Evolutionary conservation across 768 basidiomycete genomes (phyloP).

Genomic region (Cubamyces sp.): DNA sequence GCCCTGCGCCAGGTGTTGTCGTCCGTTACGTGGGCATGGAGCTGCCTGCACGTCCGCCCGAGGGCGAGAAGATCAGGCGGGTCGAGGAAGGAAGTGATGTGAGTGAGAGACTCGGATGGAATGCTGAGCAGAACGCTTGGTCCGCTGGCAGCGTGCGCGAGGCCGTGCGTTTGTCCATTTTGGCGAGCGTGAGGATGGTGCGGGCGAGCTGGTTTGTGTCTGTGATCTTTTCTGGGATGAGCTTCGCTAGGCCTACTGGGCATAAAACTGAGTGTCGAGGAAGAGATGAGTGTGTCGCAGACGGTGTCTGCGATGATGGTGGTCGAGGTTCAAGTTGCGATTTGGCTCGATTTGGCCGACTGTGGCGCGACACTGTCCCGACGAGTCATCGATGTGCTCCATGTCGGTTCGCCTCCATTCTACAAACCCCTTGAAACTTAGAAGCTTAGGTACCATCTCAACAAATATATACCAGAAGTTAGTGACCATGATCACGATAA

Average conservation of each 20-base stretch:
- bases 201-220: slow-evolving; percentile 37
- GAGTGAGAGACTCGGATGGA: slow-evolving; percentile 74
- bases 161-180: slow-evolving; percentile 50
- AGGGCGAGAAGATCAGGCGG: slow-evolving; percentile 65
- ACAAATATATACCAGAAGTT: no score
- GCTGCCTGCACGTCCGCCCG: slow-evolving; percentile 50
- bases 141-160: slow-evolving; percentile 28
- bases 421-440: no score
- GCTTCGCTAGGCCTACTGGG: slow-evolving; percentile 55
- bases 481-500: no score
- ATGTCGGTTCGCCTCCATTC: background rate
- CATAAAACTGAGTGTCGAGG: slow-evolving; percentile 58
- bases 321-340: slow-evolving; percentile 27
- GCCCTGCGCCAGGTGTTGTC: slow-evolving; percentile 84
- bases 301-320: slow-evolving; percentile 39
- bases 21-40: slow-evolving; percentile 70
- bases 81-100: slow-evolving; percentile 73
- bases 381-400: slow-evolving; percentile 19
- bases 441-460: no score
- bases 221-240: slow-evolving; percentile 43
- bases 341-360: slow-evolving; percentile 21
- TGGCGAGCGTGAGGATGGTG: slow-evolving; percentile 38
- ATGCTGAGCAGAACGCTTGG: slow-evolving; percentile 47
- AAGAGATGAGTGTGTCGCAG: slow-evolving; percentile 29
- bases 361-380: slow-evolving; percentile 14